Conservation (phyloP, 1,284 basidiomycete genomes). For the Wolfiporia cocos region DNA sequence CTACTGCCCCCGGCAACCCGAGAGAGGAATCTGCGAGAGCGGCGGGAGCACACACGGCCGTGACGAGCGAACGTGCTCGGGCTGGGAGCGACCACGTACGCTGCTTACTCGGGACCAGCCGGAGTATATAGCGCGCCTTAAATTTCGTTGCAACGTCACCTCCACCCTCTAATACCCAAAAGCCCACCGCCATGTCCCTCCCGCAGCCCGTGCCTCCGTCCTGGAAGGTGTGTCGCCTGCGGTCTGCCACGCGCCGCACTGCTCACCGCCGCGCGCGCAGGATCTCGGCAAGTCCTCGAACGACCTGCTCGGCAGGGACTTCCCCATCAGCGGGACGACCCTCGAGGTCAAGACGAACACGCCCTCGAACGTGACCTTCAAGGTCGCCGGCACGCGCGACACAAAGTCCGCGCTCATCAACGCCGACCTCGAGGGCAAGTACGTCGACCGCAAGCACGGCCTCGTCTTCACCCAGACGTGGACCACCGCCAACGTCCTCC, state of each 20-base stretch:
- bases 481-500: constrained; percentile 91
- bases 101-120: constrained; percentile 25
- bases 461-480: constrained; percentile 90
- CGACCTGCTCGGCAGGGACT: constrained; percentile 94
- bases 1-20: no score
- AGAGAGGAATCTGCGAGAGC: no score
- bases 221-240: constrained; percentile 68
- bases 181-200: constrained; percentile 55
- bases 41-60: no score
- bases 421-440: constrained; percentile 92
- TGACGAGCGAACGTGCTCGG: constrained; percentile 18
- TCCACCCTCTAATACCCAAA: constrained; percentile 13
- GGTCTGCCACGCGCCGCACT: constrained; percentile 1
- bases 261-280: constrained; percentile 33
- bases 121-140: constrained; percentile 24
- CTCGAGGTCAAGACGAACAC: constrained; percentile 96
- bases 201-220: constrained; percentile 89
- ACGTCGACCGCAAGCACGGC: constrained; percentile 83
- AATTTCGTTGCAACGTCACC: constrained; percentile 18
- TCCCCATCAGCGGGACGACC: constrained; percentile 73
- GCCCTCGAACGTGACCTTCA: constrained; percentile 85
- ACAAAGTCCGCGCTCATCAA: constrained; percentile 66
- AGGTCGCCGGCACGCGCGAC: constrained; percentile 78
- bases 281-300: constrained; percentile 97
- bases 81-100: neutral